These are phyloP conservation scores for Didymella sp. DNA, from an alignment of 2,329 filamentous ascomycete genomes.

Conservation along the genomic window DNA sequence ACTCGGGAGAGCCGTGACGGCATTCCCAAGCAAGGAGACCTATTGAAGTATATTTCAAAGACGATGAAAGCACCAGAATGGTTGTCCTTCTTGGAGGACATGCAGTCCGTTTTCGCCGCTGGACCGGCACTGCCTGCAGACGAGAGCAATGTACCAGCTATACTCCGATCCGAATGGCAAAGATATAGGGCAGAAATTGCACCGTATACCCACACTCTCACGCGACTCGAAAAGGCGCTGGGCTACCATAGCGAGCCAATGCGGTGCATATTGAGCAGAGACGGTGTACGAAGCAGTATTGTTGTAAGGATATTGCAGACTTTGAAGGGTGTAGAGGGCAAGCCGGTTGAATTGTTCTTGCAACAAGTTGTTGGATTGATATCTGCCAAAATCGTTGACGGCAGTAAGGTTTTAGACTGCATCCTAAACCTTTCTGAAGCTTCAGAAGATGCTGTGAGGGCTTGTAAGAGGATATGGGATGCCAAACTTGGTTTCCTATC, in stretches of 20 bases:
- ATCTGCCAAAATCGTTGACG: constrained; percentile 17
- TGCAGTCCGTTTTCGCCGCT: constrained; percentile 28
- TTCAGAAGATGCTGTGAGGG: constrained; percentile 23
- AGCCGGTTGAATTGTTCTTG: constrained; percentile 28
- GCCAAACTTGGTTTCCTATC: constrained; percentile 24
- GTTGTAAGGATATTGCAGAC: constrained; percentile 25
- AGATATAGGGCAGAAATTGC: background rate
- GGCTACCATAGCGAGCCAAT: constrained; percentile 17
- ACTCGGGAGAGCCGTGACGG: constrained; percentile 15
- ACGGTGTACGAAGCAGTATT: constrained; percentile 18
- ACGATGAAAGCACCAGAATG: constrained; percentile 32
- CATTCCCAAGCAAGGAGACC: background rate
- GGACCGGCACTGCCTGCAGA: constrained; percentile 7
- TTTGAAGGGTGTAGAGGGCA: constrained; percentile 19
- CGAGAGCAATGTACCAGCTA: constrained; percentile 9
- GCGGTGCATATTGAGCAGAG: constrained; percentile 24
- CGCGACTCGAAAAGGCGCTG: constrained; percentile 27
- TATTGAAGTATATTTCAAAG: constrained; percentile 25
- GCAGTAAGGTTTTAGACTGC: constrained; percentile 24
- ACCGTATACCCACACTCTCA: constrained; percentile 21
- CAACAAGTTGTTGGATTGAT: constrained; percentile 28
- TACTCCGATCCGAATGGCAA: constrained; percentile 19
- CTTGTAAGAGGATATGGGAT: constrained; percentile 36
- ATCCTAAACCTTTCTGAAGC: constrained; percentile 20
- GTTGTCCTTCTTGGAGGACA: constrained; percentile 29